Conservation (phyloP, 441 rosid species). For the Gossypium gossypioides region DNA sequence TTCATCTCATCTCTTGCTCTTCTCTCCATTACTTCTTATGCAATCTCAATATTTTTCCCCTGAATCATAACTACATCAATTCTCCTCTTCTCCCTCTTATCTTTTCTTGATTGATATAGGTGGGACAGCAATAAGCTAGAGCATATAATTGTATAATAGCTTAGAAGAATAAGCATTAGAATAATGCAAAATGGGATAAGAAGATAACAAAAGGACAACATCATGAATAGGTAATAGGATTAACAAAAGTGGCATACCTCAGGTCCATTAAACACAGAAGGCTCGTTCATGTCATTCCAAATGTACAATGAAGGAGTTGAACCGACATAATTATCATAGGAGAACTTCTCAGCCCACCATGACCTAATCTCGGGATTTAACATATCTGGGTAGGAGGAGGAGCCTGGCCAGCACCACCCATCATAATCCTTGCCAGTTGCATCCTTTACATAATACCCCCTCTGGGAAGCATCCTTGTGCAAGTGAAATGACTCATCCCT, state of each 20-base stretch:
- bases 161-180: neutral
- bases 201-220: neutral
- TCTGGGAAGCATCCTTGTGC: constrained; percentile 78
- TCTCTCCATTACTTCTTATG: neutral
- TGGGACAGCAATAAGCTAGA: neutral
- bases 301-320: constrained; percentile 84
- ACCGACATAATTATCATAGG: constrained; percentile 61
- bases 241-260: constrained; percentile 46
- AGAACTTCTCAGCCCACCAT: constrained; percentile 88
- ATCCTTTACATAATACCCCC: constrained; percentile 85
- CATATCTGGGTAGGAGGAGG: constrained; percentile 80
- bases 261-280: constrained; percentile 97
- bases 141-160: neutral
- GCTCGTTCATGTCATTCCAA: constrained; percentile 99
- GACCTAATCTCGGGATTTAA: constrained; percentile 76
- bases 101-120: neutral
- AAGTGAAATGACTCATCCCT: constrained; percentile 65
- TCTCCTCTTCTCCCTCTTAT: neutral
- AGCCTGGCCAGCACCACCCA: constrained; percentile 99
- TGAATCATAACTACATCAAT: neutral
- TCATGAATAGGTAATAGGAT: neutral
- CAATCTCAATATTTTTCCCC: neutral
- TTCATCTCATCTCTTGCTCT: neutral
- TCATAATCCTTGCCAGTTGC: constrained; percentile 76
- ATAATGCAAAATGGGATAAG: neutral